phyloP scores from a whole-genome alignment of 1,284 basidiomycete species.

The Ganoderma resinaceum region DNA sequence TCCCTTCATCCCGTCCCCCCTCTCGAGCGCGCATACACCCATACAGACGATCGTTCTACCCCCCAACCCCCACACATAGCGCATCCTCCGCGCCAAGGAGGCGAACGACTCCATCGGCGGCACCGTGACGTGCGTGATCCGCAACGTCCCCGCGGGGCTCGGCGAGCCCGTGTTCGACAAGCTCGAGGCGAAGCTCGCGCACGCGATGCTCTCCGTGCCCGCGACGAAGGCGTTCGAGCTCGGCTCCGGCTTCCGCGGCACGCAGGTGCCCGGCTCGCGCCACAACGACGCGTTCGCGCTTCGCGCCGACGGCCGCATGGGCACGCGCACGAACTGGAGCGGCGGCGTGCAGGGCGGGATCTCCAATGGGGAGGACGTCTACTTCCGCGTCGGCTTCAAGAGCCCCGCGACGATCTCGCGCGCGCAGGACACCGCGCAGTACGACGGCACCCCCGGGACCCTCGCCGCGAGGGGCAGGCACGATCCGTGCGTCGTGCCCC shows the following conservation, averaged over 20 bases:
- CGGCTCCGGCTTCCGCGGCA: constrained; percentile 96
- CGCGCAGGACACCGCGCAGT: constrained; percentile 89
- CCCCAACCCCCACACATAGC: constrained; percentile 53
- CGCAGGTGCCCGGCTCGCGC: constrained; percentile 90
- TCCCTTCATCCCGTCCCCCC: constrained; percentile 7
- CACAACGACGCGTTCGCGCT: constrained; percentile 94
- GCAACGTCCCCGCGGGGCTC: constrained; percentile 88
- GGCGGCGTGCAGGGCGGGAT: constrained; percentile 99
- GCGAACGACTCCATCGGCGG: constrained; percentile 96
- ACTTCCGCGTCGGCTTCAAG: constrained; percentile 98
- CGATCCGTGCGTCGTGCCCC: constrained; percentile 98
- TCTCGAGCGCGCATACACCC: not conserved
- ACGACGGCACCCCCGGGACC: constrained; percentile 88
- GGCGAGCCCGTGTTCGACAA: constrained; percentile 99
- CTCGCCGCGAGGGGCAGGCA: constrained; percentile 94
- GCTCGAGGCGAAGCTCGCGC: constrained; percentile 94
- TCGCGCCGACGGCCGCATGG: constrained; percentile 74
- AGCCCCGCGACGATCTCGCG: constrained; percentile 98
- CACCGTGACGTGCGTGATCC: constrained; percentile 96
- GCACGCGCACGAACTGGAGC: constrained; percentile 94
- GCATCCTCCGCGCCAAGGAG: constrained; percentile 94
- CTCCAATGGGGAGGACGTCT: constrained; percentile 96
- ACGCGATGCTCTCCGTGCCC: constrained; percentile 99
- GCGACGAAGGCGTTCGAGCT: constrained; percentile 99
- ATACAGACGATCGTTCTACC: constrained; percentile 5